Evolutionary conservation across 1,284 basidiomycete genomes (phyloP), one percentile per base, ranked within the genome.

Genomic region (Meira nashicola): DNA sequence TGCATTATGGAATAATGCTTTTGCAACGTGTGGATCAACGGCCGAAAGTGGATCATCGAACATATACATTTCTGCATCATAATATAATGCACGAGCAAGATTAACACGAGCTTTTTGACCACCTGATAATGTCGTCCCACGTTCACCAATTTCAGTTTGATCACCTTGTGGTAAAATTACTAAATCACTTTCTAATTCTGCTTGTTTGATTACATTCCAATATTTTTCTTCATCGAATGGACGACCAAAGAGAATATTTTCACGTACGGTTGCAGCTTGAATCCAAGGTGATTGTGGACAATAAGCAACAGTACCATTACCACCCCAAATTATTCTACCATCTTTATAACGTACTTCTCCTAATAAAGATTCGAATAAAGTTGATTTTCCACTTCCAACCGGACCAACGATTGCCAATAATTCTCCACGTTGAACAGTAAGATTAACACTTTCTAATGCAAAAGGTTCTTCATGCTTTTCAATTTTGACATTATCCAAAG

Each of bases 241-340:
- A 19, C 71, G 73, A 1, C 71, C 86, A 78, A 86, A 81, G 23
- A 76, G 52, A 23, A 78, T 72, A 58, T 78, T 78, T 67, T 84
- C 66, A 55, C 87, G 86, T 64, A 91, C 68, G 2, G 87, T 85
- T 0, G 87, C 86, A 70, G 89, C 89, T 76, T 92, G 90, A 57
- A 94, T 92, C 90, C 91, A 94, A 1, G 90, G 87, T 23, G 82
- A 86, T 77, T 92, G 90, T 2, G 89, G 85, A 74, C 88, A 91
- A 79, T 92, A 93, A 0, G 85, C 87, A 0, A 92, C 66, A 1
- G 12, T 15, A 28, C 66, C 61, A 48, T 67, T 55, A 25, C 65
- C 64, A n/a, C 72, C 70, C 74, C 73, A 78, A 11, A 61, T 67
- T 10, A 77, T 65, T 2, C 63, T 57, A 11, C 76, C 76, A 1